phyloP scores from a whole-genome alignment of 1,139 yeast genomes.

The Saccharomycopsis hybrid region DNA sequence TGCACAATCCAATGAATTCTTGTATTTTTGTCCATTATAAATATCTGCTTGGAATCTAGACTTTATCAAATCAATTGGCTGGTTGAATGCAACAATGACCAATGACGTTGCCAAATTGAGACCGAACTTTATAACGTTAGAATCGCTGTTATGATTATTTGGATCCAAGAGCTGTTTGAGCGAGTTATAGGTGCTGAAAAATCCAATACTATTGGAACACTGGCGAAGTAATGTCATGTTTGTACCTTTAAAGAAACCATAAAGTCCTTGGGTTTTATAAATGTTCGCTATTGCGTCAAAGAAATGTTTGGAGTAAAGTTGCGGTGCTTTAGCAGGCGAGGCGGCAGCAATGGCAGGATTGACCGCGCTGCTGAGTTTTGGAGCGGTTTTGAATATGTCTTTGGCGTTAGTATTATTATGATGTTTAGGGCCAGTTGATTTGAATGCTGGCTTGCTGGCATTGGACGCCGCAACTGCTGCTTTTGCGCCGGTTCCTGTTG shows the following conservation, averaged over 20 bases:
- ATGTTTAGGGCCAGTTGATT: background rate
- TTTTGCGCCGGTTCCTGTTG: background rate
- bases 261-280: constrained; percentile 64
- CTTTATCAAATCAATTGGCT: constrained; percentile 87
- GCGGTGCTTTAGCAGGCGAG: constrained; percentile 35
- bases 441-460: background rate
- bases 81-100: constrained; percentile 69
- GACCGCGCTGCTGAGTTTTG: background rate
- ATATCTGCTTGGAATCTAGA: constrained; percentile 82
- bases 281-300: constrained; percentile 55
- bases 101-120: constrained; percentile 49
- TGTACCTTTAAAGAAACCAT: constrained; percentile 79
- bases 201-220: constrained; percentile 67
- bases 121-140: constrained; percentile 42
- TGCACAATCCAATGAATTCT: constrained; percentile 67
- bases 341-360: constrained; percentile 3
- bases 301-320: constrained; percentile 48
- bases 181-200: constrained; percentile 78
- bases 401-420: background rate
- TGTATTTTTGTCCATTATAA: constrained; percentile 48
- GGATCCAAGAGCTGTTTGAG: constrained; percentile 66
- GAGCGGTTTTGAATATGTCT: background rate
- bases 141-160: constrained; percentile 31
- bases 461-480: background rate
- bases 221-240: constrained; percentile 76